Base-by-base conservation (phyloP, 164 flowering plant species). In the Vitis rupestris region DNA sequence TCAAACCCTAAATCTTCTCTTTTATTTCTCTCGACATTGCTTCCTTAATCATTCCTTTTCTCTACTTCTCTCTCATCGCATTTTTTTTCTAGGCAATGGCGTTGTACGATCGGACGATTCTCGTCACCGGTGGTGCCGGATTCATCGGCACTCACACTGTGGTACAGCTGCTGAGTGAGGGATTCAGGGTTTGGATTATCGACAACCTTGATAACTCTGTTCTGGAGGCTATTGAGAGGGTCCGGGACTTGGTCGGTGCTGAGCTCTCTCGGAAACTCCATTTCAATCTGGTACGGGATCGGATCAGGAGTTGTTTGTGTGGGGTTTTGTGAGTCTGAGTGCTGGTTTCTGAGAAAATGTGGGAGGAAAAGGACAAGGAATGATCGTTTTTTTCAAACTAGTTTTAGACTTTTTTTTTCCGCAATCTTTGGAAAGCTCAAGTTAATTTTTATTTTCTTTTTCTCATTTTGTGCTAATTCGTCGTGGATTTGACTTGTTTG, bases 81-180 rank as follows among this genome's bases (percentile, higher is more conserved):
- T 17, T 8, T 9, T 8, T 9, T 17, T 61, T 7, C 27, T 37
- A 3, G 44, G 12, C 61, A 44, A 81, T 79, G 83, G 81, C 71
- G 47, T 63, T 64, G 54, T 14, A 59, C 9, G 73, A 72, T 31
- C 71, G 74, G 71, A 78, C 67, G 30, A 82, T 92, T 51, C 80
- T 94, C n/a, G 97, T 94, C 4, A 94, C 97, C 14, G 98, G 98
- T 5, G 98, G 98, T 0, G 98, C 98, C 53, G 98, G 98, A 0
- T 93, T 91, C 77, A 93, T 93, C 51, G 98, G 98, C 16, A 84
- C 87, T 31, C 98, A 93, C 83, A 90, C 95, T 27, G 96, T 85
- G 23, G 82, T 93, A 54, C 94, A 91, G 87, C 91, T 93, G 9
- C 83, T 93, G 48, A 74, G 77, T 11, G 83, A 80, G 16, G 96